Conservation (phyloP, 2,329 filamentous ascomycete genomes). For the Fusarium sp. region DNA sequence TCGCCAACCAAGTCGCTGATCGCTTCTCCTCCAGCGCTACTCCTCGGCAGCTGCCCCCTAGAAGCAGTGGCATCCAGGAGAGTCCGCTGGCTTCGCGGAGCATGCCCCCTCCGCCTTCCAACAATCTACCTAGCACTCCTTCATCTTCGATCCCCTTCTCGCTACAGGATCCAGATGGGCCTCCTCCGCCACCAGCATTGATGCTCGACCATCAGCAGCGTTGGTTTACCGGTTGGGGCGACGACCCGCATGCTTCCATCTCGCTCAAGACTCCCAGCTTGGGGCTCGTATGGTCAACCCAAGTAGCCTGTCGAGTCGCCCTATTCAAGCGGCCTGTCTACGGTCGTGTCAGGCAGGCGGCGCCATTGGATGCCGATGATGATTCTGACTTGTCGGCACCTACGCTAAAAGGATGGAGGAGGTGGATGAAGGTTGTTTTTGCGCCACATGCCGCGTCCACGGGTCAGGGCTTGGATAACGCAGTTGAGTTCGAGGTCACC, state of each 20-base stretch:
- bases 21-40: conserved; percentile 70
- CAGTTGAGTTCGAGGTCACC: conserved; percentile 82
- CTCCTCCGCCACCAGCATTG: conserved; percentile 68
- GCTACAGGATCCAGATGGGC: conserved; percentile 48
- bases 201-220: conserved; percentile 90
- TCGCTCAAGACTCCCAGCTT: conserved; percentile 86
- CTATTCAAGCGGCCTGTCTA: conserved; percentile 80
- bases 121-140: conserved; percentile 53
- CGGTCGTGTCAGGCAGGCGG: conserved; percentile 54
- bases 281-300: conserved; percentile 92
- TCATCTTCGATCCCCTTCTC: conserved; percentile 59
- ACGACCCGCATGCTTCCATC: conserved; percentile 67
- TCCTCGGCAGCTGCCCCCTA: conserved; percentile 41
- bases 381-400: conserved; percentile 61
- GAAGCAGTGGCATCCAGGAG: conserved; percentile 56
- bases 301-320: conserved; percentile 86
- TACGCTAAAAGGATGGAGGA: conserved; percentile 73
- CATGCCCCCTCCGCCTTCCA: conserved; percentile 52
- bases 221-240: conserved; percentile 97
- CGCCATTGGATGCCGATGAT: conserved; percentile 56
- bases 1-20: conserved; percentile 96
- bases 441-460: conserved; percentile 78
- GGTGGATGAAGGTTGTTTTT: conserved; percentile 93
- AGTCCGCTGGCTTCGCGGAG: conserved; percentile 67
- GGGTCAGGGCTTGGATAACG: conserved; percentile 64